Evolutionary conservation across 352 stramenopile species (phyloP), one percentile per base, ranked within the genome.

Genomic region (Globisporangium cederbergense): DNA sequence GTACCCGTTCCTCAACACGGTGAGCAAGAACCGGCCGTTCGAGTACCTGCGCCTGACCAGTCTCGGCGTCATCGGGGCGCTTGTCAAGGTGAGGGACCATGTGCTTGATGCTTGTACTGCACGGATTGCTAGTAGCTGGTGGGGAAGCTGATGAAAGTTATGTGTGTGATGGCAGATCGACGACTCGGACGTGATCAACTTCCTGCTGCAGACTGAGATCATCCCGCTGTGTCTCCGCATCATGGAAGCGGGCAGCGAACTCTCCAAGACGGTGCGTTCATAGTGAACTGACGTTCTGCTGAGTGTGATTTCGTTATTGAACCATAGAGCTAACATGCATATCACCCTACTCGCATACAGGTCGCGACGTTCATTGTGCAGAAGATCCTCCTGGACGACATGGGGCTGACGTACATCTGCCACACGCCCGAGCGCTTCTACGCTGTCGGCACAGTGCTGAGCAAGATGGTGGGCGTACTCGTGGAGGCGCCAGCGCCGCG

Each of bases 281-380:
- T 36, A 36, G 32, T 36, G n/a, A 20, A 7, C 14, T 52, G 6
- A 22, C 18, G 13, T 7, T 22, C 14, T 14, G 28, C 11, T 42
- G 36, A 42, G 36, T 11, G 3, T 42, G 51, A 25, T 20, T 8
- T 57, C 25, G 4, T 20, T 36, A 53, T 22, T 34, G 22, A 16
- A 3, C 16, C 16, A 18, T n/a, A 18, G 14, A 49, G 16, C 43
- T 49, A 49, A 22, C 16, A 20, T 16, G 18, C 3, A 46, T n/a
- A 18, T n/a, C 40, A 46, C 40, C 18, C 8, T 3, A n/a, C n/a
- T 20, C n/a, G 18, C 20, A n/a, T 30, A 10, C 58, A 82, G 73
- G 90, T 99, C n/a, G 97, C 97, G 9, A 99, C 97, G 2, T 99
- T 99, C 72, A 99, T 99, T 60, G 96, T 99, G 45, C 97, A 99